Base-by-base conservation (phyloP, 495 filamentous ascomycete genomes). In the Melanomma pulvis-pyrius region DNA sequence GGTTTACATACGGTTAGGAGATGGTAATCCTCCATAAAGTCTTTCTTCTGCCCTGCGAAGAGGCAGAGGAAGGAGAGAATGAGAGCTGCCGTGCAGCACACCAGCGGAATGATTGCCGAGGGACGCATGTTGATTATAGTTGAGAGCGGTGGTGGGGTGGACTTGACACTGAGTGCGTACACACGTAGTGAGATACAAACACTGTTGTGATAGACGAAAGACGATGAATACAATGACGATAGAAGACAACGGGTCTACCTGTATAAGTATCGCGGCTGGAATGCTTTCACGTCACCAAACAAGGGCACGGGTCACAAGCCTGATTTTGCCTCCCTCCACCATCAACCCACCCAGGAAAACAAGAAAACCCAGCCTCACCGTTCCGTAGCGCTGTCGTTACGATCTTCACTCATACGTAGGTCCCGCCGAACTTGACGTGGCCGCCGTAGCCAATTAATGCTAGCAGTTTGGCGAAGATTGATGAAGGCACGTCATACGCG, bases 1-100 rank as follows among this genome's bases (percentile, higher is more conserved):
- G 32, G 48, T 39, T 3, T 13, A 79, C 84, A 64, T 80, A 91
- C 90, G 13, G 84, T 87, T 30, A 92, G 70, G 52, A 93, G 76
- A 49, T 90, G 80, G 46, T 87, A 88, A 15, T 82, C 75, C 59
- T 88, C 81, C 70, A 92, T 82, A 71, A 85, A 82, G 49, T 79
- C 81, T 59, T 75, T 82, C 67, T 83, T 81, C 9, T 81, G 78
- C 32, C 90, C 91, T 2, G 91, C 87, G 66, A 93, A 87, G 61
- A 93, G 81, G 36, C 86, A 88, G 41, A 92, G 77, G 66, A 92
- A 78, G 15, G 82, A 81, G 36, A 93, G 78, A 48, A 92, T 81
- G 70, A 92, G 87, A 41, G 86, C 84, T 19, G 80, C 82, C 28
- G 88, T 80, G 15, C 81, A 81, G 58, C 80, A 72, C 24, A 81